Evolutionary conservation across 2,329 filamentous ascomycete species (phyloP).

Genomic region (Cladophialophora bantiana): DNA sequence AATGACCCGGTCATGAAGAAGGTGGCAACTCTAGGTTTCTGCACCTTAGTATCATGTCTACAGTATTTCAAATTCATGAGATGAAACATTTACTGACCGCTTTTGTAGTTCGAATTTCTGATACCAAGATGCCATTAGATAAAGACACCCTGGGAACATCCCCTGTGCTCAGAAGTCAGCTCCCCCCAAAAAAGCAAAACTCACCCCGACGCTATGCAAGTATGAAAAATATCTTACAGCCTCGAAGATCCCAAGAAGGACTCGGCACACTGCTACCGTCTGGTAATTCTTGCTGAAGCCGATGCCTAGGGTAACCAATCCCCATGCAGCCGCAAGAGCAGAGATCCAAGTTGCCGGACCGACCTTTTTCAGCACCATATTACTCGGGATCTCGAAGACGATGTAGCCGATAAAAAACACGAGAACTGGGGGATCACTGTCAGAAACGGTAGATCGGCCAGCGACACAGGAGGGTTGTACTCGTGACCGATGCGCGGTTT

Average conservation of each 20-base stretch:
- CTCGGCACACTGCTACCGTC: slow-evolving; percentile 40
- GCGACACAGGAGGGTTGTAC: not conserved
- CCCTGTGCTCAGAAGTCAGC: slow-evolving; percentile 38
- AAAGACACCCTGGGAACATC: slow-evolving; percentile 53
- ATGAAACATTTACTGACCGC: slow-evolving; percentile 36
- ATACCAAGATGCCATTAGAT: slow-evolving; percentile 64
- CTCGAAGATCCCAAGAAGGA: slow-evolving; percentile 44
- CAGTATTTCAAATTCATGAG: slow-evolving; percentile 36
- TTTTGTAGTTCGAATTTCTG: slow-evolving; percentile 47
- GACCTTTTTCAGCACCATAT: slow-evolving; percentile 51
- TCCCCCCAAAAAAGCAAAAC: slow-evolving; percentile 22
- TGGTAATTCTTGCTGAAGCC: slow-evolving; percentile 43
- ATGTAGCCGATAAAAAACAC: slow-evolving; percentile 75
- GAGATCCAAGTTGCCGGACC: slow-evolving; percentile 30
- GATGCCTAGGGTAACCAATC: slow-evolving; percentile 47
- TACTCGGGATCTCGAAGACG: slow-evolving; percentile 68
- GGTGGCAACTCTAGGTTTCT: too few species aligned
- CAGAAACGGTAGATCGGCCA: not conserved
- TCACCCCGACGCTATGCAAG: slow-evolving; percentile 46
- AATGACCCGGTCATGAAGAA: slow-evolving; percentile 44
- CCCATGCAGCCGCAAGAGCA: slow-evolving; percentile 22
- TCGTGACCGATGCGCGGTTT: slow-evolving; percentile 40
- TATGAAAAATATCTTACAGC: slow-evolving; percentile 60
- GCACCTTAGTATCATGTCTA: slow-evolving; percentile 5
- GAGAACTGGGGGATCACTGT: slow-evolving; percentile 61